phyloP scores from a whole-genome alignment of 495 filamentous ascomycete genomes.

The Trichodelitschia bisporula region DNA sequence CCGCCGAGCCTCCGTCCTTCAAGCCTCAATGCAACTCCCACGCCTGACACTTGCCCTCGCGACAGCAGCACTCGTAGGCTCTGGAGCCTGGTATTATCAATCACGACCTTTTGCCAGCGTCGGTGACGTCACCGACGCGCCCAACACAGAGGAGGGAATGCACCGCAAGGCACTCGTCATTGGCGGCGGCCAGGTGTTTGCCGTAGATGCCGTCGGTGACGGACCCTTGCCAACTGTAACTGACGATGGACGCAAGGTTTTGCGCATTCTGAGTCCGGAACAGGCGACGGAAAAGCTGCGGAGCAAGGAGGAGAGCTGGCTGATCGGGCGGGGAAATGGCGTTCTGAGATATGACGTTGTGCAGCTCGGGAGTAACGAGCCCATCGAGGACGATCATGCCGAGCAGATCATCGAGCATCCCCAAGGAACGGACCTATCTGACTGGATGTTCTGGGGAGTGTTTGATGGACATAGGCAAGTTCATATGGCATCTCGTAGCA shows the following conservation, averaged over 20 bases:
- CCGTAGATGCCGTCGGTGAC: slow-evolving; percentile 52
- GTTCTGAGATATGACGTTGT: slow-evolving; percentile 92
- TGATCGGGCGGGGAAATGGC: slow-evolving; percentile 71
- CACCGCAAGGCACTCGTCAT: slow-evolving; percentile 36
- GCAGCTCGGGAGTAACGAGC: slow-evolving; percentile 85
- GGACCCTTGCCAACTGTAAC: slow-evolving; percentile 68
- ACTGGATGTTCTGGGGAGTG: slow-evolving; percentile 99
- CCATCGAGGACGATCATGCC: slow-evolving; percentile 93
- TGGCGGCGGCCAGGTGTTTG: slow-evolving; percentile 63
- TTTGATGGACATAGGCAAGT: slow-evolving; percentile 88
- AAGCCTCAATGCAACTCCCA: too few species aligned
- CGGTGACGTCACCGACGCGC: not conserved
- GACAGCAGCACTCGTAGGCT: too few species aligned
- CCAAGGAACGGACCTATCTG: slow-evolving; percentile 32
- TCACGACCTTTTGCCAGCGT: too few species aligned
- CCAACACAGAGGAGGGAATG: slow-evolving; percentile 4
- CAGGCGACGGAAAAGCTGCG: slow-evolving; percentile 79
- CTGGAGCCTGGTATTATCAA: too few species aligned
- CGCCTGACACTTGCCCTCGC: too few species aligned
- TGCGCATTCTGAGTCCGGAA: slow-evolving; percentile 91
- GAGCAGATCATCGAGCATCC: slow-evolving; percentile 92
- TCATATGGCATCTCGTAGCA: not conserved
- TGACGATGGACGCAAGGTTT: slow-evolving; percentile 56
- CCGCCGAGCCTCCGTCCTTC: too few species aligned
- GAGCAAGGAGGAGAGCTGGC: slow-evolving; percentile 70